Base-by-base conservation (phyloP, 805 yeast genomes). In the Zygosaccharomyces pseudorouxii region DNA sequence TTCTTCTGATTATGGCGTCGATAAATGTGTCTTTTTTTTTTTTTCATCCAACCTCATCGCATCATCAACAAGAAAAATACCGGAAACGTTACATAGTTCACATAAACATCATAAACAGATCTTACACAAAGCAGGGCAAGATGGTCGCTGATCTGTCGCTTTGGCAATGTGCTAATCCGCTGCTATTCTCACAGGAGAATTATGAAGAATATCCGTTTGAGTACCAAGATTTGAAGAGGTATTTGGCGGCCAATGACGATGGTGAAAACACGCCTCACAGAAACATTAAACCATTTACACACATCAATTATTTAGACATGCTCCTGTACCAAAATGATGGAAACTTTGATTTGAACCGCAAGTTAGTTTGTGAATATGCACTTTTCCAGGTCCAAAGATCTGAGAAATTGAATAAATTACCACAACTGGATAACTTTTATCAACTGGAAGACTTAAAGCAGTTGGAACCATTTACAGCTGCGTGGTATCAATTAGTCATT, bases 191-290 rank as follows among this genome's bases (percentile, higher is more conserved):
- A 4, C 45, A 48, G 10, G 59, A 57, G 8, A 46, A 54, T 19
- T 53, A 55, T 16, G 65, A 63, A 23, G 59, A 60, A 30, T 63
- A 64, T 48, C 68, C 68, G 19, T 45, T 57, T 35, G 56, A 57
- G 8, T 57, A 60, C 28, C 54, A 44, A 12, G 68, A 64, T 41
- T 42, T 63, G 49, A 58, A 56, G 20, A 61, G 56, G 43, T 59
- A 55, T 42, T 46, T 64, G 23, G 46, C 43, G 16, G 54, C 60
- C 5, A 49, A 51, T n/a, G 48, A 48, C 37, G 46, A 44, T 5
- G 19, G 39, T 16, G 50, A 51, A 27, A 38, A 40, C 9, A 40
- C 38, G 28, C 50, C 49, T 5, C 35, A 23, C n/a, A 37, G 55
- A 19, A 48, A 49, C 16, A 29, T 35, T 16, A 47, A 48, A 20